These are phyloP conservation scores for Auricularia auricula-judae DNA, from an alignment of 768 basidiomycete species.

Conservation along the genomic window DNA sequence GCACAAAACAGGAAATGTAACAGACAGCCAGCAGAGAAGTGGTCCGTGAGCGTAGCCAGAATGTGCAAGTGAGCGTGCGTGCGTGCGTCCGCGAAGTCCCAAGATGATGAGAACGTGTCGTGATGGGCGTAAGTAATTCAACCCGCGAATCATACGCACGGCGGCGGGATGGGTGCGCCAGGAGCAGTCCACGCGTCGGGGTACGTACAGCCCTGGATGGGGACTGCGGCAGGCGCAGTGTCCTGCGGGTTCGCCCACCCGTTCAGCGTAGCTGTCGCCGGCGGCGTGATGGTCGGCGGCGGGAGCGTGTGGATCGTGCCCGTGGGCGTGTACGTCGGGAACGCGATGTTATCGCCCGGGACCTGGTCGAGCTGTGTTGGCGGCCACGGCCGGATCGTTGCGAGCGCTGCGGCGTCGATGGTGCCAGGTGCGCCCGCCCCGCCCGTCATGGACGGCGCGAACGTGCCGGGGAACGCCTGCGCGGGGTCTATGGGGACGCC, in stretches of 20 bases:
- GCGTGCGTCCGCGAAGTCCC: no score
- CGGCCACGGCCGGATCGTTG: conserved; percentile 41
- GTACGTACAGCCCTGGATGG: conserved; percentile 54
- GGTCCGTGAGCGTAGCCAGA: no score
- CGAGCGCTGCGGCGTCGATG: conserved; percentile 27
- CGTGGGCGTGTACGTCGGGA: conserved; percentile 60
- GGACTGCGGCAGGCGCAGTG: conserved; percentile 41
- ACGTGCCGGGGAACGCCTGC: conserved; percentile 37
- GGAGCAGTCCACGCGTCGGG: conserved; percentile 55
- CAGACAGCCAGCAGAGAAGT: no score
- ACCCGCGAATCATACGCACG: conserved; percentile 18
- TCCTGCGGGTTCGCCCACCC: conserved; percentile 66
- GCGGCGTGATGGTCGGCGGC: conserved; percentile 48
- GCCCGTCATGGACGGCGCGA: conserved; percentile 61
- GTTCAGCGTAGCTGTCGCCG: conserved; percentile 13
- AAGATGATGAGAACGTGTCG: no score
- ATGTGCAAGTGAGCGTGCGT: no score
- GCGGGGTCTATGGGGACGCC: conserved; percentile 3
- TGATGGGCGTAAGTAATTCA: no score
- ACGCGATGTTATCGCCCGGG: neutral
- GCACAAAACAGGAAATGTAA: no score
- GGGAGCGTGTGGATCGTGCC: conserved; percentile 59
- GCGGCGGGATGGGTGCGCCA: conserved; percentile 18
- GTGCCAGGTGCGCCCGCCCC: conserved; percentile 39
- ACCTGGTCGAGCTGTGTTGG: conserved; percentile 32